Percentiles rank a stretch among this genome's conserved stretches.
Conservation (phyloP, 2,329 filamentous ascomycete genomes). For the Pyricularia pennisetigena region DNA sequence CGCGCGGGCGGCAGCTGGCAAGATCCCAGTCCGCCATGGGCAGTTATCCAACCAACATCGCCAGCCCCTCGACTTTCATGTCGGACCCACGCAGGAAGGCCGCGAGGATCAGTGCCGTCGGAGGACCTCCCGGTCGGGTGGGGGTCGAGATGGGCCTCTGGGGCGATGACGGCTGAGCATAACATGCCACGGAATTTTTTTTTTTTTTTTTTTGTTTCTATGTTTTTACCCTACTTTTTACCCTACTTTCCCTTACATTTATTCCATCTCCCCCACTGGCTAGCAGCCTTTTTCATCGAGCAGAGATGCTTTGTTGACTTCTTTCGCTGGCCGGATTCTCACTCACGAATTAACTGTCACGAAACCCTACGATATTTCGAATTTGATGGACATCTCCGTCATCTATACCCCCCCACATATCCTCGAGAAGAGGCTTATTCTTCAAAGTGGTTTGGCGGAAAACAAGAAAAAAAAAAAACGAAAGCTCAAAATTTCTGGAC, state of each 20-base stretch:
- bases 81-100: slow-evolving; percentile 21
- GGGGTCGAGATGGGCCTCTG: slow-evolving; percentile 17
- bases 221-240: neutral
- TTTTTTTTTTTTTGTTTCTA: neutral
- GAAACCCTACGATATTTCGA: neutral
- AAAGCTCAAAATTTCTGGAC: neutral
- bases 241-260: neutral
- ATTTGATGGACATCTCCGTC: neutral
- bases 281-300: too few relatives aligned
- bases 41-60: neutral
- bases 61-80: slow-evolving; percentile 10
- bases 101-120: slow-evolving; percentile 25
- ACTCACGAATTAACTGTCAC: too few relatives aligned
- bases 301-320: too few relatives aligned
- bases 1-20: neutral
- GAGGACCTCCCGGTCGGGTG: slow-evolving; percentile 8
- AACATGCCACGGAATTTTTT: too few relatives aligned
- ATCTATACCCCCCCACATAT: neutral
- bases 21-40: neutral
- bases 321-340: too few relatives aligned
- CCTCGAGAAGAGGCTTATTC: neutral
- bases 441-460: neutral
- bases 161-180: slow-evolving; percentile 15
- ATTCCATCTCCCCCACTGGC: neutral
- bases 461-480: too few relatives aligned